Evolutionary conservation across 768 basidiomycete species (phyloP), one percentile per base, ranked within the genome.

Genomic region (Rhodotorula kratochvilovae): DNA sequence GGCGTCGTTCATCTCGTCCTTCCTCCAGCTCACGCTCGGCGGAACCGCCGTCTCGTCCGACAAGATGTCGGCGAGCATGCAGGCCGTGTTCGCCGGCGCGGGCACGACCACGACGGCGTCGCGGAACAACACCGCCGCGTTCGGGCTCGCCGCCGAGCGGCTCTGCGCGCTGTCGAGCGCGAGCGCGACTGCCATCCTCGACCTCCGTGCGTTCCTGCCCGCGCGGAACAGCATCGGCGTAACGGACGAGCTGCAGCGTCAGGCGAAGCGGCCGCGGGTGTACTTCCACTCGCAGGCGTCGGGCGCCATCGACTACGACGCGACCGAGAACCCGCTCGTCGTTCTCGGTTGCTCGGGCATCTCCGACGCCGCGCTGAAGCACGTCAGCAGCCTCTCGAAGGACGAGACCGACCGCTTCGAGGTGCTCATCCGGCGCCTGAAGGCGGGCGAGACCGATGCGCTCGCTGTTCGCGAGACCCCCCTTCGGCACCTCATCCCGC

Each of bases 11-110:
- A 13, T 61, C 21, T 46, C 43, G 29, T 46, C 43, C n/a, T 61
- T 61, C 60, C 31, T 61, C 31, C 60, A 31, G 13, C 45, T 46
- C 29, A 61, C 60, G 29, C 45, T 61, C 42, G 60, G 60, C 2
- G 45, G 45, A 2, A 17, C 31, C 10, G 17, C 45, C 21, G 31
- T 7, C 23, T 15, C 42, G 29, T 11, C 15, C 16, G 42, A 43
- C 13, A 31, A 48, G 31, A n/a, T 33, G 3, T 61, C 60, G 29
- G 43, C 60, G 17, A n/a, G 29, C 31, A 61, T 61, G 60, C 29
- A 61, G 60, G 60, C 60, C 29, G 60, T 61, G 8, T 25, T 57
- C 31, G 29, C 29, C 29, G 43, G 45, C 17, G 33, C 29, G 11
- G 16, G 29, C 10, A 21, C 45, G 57, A 51, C 50, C 25, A 7